A percentile compares a stretch with the other conserved stretches of the same genome.
phyloP scores from a whole-genome alignment of 352 stramenopile species.

The Phytophthora rubi region DNA sequence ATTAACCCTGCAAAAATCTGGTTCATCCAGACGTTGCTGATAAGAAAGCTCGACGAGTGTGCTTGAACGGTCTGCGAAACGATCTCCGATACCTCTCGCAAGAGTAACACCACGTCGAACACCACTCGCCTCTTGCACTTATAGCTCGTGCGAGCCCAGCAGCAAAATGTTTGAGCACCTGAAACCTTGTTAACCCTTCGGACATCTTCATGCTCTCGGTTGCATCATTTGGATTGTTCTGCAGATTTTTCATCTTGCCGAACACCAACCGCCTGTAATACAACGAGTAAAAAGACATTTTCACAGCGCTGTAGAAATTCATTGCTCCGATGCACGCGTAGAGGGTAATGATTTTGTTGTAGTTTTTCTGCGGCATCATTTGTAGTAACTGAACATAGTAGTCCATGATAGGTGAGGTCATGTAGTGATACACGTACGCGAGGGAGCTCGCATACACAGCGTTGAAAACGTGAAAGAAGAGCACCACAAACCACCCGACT shows the following conservation, averaged over 20 bases:
- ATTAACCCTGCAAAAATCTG: conserved; percentile 39
- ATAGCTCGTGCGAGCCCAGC: conserved; percentile 22
- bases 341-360: conserved; percentile 24
- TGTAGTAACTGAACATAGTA: conserved; percentile 39
- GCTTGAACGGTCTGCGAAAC: conserved; percentile 38
- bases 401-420: conserved; percentile 34
- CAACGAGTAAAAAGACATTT: conserved; percentile 38
- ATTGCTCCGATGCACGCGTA: conserved; percentile 34
- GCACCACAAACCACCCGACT: conserved; percentile 30
- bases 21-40: conserved; percentile 45
- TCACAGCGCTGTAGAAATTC: conserved; percentile 34
- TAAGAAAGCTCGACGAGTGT: conserved; percentile 37
- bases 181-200: background rate
- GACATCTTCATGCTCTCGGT: background rate
- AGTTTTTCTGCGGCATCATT: conserved; percentile 45
- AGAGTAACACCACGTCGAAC: conserved; percentile 27
- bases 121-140: conserved; percentile 9
- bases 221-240: background rate
- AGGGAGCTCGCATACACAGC: conserved; percentile 29
- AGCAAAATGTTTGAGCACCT: conserved; percentile 18
- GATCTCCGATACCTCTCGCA: conserved; percentile 36
- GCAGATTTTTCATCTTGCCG: conserved; percentile 11
- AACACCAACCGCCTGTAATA: conserved; percentile 39
- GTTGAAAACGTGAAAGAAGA: conserved; percentile 46
- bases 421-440: conserved; percentile 38